Percentiles rank a stretch among this genome's conserved stretches.
These are phyloP conservation scores for Daldinia sp. DNA, from an alignment of 2,329 filamentous ascomycete genomes.

Conservation along the genomic window DNA sequence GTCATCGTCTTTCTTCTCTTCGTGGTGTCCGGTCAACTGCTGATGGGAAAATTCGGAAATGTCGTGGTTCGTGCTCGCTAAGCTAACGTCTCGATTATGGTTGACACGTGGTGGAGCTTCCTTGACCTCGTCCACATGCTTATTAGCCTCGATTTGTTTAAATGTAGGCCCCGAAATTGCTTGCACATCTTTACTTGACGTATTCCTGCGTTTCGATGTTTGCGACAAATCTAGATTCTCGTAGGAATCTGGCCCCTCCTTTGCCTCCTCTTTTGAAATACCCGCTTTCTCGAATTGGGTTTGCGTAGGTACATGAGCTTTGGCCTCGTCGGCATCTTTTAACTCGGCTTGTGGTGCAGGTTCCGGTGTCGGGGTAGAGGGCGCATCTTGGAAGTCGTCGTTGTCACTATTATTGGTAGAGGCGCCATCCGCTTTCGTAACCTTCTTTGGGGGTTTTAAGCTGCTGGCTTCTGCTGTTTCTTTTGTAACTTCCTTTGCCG, in stretches of 20 bases:
- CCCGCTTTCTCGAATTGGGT: slow-evolving; percentile 27
- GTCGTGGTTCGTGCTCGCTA: slow-evolving; percentile 52
- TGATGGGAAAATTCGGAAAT: slow-evolving; percentile 94
- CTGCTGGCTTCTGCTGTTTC: slow-evolving; percentile 26
- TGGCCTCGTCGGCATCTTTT: slow-evolving; percentile 41
- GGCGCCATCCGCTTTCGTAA: slow-evolving; percentile 41
- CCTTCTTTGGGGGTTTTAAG: slow-evolving; percentile 34
- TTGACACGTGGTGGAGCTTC: slow-evolving; percentile 42
- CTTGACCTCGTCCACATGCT: slow-evolving; percentile 46
- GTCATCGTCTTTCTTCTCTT: slow-evolving; percentile 66
- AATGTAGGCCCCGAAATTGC: slow-evolving; percentile 51
- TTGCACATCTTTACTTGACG: slow-evolving; percentile 41
- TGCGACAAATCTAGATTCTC: slow-evolving; percentile 27
- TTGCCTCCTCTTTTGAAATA: slow-evolving; percentile 16
- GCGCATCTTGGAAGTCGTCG: slow-evolving; percentile 57
- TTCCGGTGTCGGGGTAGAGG: slow-evolving; percentile 48
- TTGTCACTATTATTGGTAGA: slow-evolving; percentile 54
- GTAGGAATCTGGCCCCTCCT: slow-evolving; percentile 24
- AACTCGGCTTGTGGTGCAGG: slow-evolving; percentile 16
- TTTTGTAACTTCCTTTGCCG: slow-evolving; percentile 12
- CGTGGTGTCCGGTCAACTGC: slow-evolving; percentile 71
- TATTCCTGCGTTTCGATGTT: slow-evolving; percentile 38
- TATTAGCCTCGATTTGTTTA: slow-evolving; percentile 49
- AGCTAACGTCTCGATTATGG: slow-evolving; percentile 56
- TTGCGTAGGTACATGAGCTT: slow-evolving; percentile 45